These are phyloP conservation scores for Penicillium sp. DNA, from an alignment of 2,329 filamentous ascomycete genomes.

Conservation along the genomic window DNA sequence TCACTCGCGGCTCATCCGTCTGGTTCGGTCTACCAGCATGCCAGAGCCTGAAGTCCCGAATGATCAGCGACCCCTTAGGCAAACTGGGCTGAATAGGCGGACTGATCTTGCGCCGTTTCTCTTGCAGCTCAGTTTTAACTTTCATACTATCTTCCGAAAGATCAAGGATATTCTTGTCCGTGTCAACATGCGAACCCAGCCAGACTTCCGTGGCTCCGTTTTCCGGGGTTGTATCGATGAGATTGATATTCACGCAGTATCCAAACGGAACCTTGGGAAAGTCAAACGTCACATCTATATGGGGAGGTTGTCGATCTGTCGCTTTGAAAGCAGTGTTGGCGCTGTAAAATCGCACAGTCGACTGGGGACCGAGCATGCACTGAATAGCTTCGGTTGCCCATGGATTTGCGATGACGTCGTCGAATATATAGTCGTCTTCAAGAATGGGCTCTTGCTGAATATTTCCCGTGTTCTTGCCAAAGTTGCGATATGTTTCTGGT, in stretches of 20 bases:
- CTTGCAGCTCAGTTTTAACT: constrained; percentile 39
- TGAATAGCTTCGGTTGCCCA: constrained; percentile 41
- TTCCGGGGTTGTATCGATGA: constrained; percentile 49
- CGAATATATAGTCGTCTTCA: constrained; percentile 38
- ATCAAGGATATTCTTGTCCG: constrained; percentile 31
- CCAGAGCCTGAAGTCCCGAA: constrained; percentile 55
- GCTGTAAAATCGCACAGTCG: constrained; percentile 43
- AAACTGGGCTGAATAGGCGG: constrained; percentile 47
- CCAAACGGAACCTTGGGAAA: constrained; percentile 57
- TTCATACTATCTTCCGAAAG: constrained; percentile 22
- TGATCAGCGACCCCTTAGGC: constrained; percentile 50
- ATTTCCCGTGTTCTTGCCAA: constrained; percentile 39
- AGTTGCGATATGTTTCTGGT: constrained; percentile 30
- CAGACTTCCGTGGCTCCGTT: constrained; percentile 59
- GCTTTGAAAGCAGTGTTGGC: constrained; percentile 48
- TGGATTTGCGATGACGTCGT: constrained; percentile 45
- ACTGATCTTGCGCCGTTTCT: constrained; percentile 34
- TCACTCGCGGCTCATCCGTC: constrained; percentile 48
- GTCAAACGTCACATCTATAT: constrained; percentile 51
- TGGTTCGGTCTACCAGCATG: constrained; percentile 57
- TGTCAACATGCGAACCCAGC: constrained; percentile 53
- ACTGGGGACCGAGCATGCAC: constrained; percentile 44
- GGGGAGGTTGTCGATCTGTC: constrained; percentile 43
- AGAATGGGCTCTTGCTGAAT: constrained; percentile 48
- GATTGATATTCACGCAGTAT: constrained; percentile 52